A percentile compares a stretch with the other conserved stretches of the same genome.
Conservation (phyloP, 192 early-diverging fungal species). For the Mortierella claussenii region DNA sequence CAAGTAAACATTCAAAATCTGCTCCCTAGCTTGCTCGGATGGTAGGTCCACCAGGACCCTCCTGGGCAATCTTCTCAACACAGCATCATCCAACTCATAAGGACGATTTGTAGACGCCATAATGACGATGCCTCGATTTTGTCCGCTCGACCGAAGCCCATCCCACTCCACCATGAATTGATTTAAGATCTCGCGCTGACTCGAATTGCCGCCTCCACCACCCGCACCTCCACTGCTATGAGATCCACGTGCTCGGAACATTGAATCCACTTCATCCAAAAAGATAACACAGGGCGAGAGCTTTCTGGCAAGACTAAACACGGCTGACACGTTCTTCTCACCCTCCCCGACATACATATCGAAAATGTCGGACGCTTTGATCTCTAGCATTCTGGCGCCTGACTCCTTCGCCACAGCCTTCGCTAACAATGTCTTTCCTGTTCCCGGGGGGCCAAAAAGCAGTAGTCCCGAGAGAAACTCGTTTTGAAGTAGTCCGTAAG, state of each 20-base stretch:
- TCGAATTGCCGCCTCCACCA: conserved; percentile 57
- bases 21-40: conserved; percentile 73
- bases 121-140: conserved; percentile 83
- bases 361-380: conserved; percentile 80
- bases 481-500: conserved; percentile 72
- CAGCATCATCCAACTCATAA: conserved; percentile 97
- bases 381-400: conserved; percentile 81
- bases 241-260: conserved; percentile 78
- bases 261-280: conserved; percentile 94
- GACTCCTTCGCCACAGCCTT: conserved; percentile 88
- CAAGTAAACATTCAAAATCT: conserved; percentile 82
- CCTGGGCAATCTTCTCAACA: conserved; percentile 90
- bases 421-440: conserved; percentile 88
- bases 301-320: conserved; percentile 93
- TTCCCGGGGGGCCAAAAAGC: conserved; percentile 89
- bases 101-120: conserved; percentile 97
- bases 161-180: conserved; percentile 99
- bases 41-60: conserved; percentile 95
- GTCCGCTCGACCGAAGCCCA: conserved; percentile 70
- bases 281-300: conserved; percentile 97
- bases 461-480: conserved; percentile 80
- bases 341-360: conserved; percentile 96
- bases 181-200: conserved; percentile 85
- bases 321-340: conserved; percentile 94
- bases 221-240: conserved; percentile 50